Evolutionary conservation across 331 rosid species (phyloP), one percentile per base, ranked within the genome.

Genomic region (Quercus tomentella): DNA sequence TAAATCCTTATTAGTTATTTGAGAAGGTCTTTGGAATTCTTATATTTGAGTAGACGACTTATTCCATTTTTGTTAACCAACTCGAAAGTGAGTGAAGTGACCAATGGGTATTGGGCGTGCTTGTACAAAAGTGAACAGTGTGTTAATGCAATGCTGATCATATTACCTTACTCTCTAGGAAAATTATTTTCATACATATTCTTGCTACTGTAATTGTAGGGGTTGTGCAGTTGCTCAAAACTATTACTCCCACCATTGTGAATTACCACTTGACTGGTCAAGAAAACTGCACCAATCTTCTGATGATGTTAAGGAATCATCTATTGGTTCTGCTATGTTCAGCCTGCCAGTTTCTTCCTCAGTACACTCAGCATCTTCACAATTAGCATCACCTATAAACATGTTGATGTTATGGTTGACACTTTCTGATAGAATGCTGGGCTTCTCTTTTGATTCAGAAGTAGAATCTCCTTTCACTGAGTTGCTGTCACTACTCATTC

Each of bases 181-280:
- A 41, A 35, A 8, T 17, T 33, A n/a, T 8, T 67, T 3, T 28
- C 28, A 35, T 67, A 67, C 72, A 67, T 35, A 16, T 31, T 4
- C 15, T 22, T 58, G 49, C 30, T 33, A 62, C 4, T 22, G 49
- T 33, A 67, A n/a, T n/a, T 35, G 23, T 1, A 35, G 16, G 37
- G 54, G 52, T 35, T 8, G 52, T 33, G 52, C 72, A 67, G 10
- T 35, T 35, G 52, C 11, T 89, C 86, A 92, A 68, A 95, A 85
- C 93, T 22, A 67, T 20, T 8, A 91, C 52, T 94, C 94, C 98
- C 97, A 92, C 98, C 92, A 92, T 82, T 91, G 91, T 52, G 80
- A 87, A 70, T 78, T 91, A 81, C 83, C 54, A 56, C 45, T 77
- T 4, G 92, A 77, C 37, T 87, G 88, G 67, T 81, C 88, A 62